Percentiles rank a stretch among this genome's conserved stretches.
Evolutionary conservation across 176 grass and related monocot species (phyloP).

Genomic region (Hordeum marinum): DNA sequence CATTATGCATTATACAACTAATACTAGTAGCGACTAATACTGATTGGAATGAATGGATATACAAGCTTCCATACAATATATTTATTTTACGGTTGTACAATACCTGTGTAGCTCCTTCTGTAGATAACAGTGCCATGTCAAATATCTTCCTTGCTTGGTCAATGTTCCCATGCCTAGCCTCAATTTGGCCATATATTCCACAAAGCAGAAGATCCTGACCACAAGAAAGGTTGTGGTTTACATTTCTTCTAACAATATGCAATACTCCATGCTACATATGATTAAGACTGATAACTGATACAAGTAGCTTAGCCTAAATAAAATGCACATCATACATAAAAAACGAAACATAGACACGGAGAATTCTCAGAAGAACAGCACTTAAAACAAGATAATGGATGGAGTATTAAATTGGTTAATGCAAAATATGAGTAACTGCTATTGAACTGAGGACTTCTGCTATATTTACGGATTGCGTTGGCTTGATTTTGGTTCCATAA

Average conservation of each 20-base stretch:
- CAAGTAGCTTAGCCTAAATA: not conserved
- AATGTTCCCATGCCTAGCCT: conserved; percentile 72
- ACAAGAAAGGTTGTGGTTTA: not conserved
- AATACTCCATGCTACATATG: conserved; percentile 4
- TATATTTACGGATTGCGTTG: not conserved
- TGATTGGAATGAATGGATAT: conserved; percentile 14
- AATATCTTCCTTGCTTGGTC: conserved; percentile 96
- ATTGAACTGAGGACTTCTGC: not conserved
- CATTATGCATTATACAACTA: not conserved
- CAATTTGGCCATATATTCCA: conserved; percentile 84
- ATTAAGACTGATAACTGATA: not conserved
- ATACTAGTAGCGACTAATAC: not conserved
- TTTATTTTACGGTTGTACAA: conserved; percentile 17
- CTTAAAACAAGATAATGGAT: not conserved
- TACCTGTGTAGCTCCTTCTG: conserved; percentile 72
- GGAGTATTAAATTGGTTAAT: not conserved
- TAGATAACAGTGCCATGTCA: conserved; percentile 85
- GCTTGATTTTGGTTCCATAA: conserved; percentile 14
- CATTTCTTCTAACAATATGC: not conserved
- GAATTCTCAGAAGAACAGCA: not conserved
- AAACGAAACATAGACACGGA: not conserved
- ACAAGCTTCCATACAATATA: not conserved
- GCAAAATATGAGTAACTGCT: conserved; percentile 1
- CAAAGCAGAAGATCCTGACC: conserved; percentile 84
- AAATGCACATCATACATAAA: not conserved